Evolutionary conservation across 176 grass and related monocot species (phyloP), one percentile per base, ranked within the genome.

Genomic region (Oryza longistaminata): DNA sequence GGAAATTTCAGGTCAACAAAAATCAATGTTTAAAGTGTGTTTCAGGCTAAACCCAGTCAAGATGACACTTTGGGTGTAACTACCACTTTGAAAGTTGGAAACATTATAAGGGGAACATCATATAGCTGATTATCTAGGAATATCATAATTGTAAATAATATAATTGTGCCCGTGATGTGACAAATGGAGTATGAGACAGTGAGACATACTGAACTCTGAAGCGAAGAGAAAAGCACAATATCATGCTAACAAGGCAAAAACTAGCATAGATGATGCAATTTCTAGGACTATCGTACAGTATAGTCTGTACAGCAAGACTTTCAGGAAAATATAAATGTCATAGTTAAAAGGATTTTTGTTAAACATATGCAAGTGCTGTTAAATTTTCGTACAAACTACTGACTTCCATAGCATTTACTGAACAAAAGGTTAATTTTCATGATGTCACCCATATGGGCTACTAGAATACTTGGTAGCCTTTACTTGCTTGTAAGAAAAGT

Each of bases 401-500:
- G 7, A 73, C 29, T 69, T 46, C 53, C 73, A 43, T 21, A 33
- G 7, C 24, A 73, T 15, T 44, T 19, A 25, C 25, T 22, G 17
- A 71, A 71, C 14, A 34, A 58, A 74, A 49, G 4, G 42, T 48
- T 49, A 70, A 39, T 37, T 49, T 46, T 68, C 25, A 26, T 1
- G 61, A 64, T 17, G 13, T 69, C 22, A 27, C 17, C n/a, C 39
- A 67, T 49, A 10, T 33, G 40, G 73, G n/a, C 21, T 25, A 79
- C 6, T 37, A 50, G 53, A 87, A 87, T 35, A 29, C 29, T 3
- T 0, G 14, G 75, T 40, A 69, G 10, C 34, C 7, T 74, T 40
- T 64, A 83, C 72, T 83, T 37, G 9, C 37, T 69, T 70, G 53
- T 22, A 53, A 82, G 64, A 31, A 83, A 87, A 61, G 70, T 65